These are phyloP conservation scores for Cercospora canescens DNA, from an alignment of 2,329 filamentous ascomycete genomes.

Conservation along the genomic window DNA sequence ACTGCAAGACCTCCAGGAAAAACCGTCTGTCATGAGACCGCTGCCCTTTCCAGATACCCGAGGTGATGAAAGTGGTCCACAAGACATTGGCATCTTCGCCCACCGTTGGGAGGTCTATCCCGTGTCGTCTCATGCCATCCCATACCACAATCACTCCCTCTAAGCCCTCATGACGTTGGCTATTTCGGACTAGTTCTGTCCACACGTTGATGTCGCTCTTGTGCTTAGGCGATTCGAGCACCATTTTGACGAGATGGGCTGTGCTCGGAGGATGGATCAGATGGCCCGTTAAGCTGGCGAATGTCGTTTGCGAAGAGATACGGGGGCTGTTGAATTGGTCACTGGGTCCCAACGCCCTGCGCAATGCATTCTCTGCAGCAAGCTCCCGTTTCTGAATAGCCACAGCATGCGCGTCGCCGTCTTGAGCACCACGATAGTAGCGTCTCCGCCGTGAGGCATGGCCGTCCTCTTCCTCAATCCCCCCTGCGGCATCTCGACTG, in stretches of 20 bases:
- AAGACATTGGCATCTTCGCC: slow-evolving; percentile 43
- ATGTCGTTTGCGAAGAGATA: background rate
- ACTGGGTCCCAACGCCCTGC: slow-evolving; percentile 11
- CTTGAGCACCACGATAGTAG: background rate
- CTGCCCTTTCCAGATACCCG: slow-evolving; percentile 29
- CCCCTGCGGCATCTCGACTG: background rate
- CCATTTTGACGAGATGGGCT: slow-evolving; percentile 19
- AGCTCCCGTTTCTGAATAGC: background rate
- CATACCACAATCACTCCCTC: slow-evolving; percentile 47
- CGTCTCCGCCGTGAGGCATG: background rate
- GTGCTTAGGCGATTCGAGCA: slow-evolving; percentile 36
- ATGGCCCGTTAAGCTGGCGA: background rate
- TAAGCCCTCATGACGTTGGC: slow-evolving; percentile 43
- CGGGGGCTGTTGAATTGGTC: background rate
- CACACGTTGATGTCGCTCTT: slow-evolving; percentile 39
- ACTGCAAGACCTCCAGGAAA: slow-evolving; percentile 9
- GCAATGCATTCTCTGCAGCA: slow-evolving; percentile 17
- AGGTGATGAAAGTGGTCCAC: slow-evolving; percentile 48
- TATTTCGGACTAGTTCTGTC: slow-evolving; percentile 43
- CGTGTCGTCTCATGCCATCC: slow-evolving; percentile 39
- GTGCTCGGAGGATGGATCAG: background rate
- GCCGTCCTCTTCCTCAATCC: background rate
- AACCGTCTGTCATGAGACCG: background rate
- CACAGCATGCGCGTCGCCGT: background rate
- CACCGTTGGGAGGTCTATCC: slow-evolving; percentile 42